These are phyloP conservation scores for Alternaria longipes DNA, from an alignment of 2,329 filamentous ascomycete genomes.

Conservation along the genomic window DNA sequence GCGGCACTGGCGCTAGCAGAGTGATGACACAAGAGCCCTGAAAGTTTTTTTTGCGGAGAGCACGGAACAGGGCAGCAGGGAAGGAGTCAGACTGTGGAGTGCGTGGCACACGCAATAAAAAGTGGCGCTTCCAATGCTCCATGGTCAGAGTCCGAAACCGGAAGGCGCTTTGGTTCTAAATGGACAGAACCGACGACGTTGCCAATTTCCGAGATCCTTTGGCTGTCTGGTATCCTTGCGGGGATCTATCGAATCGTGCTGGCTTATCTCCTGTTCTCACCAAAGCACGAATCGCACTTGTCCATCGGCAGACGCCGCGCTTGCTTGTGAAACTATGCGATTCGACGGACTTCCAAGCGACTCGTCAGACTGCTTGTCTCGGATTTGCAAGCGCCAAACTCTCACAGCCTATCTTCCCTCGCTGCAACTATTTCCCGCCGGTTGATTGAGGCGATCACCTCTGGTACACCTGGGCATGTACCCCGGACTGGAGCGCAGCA, in stretches of 20 bases:
- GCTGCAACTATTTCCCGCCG: conserved; percentile 9
- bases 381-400: conserved; percentile 10
- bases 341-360: conserved; percentile 4
- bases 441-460: conserved; percentile 14
- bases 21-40: conserved; percentile 15
- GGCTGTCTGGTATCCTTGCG: conserved; percentile 17
- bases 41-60: conserved; percentile 16
- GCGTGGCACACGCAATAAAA: conserved; percentile 13
- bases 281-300: conserved; percentile 15
- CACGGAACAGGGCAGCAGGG: conserved; percentile 8
- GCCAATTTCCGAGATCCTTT: conserved; percentile 19
- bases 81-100: conserved; percentile 18
- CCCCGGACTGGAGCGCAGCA: conserved; percentile 37
- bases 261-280: conserved; percentile 19
- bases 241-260: conserved; percentile 23
- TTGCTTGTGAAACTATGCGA: conserved; percentile 8
- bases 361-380: conserved; percentile 5
- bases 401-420: conserved; percentile 8
- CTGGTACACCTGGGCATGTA: conserved; percentile 27
- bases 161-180: conserved; percentile 15
- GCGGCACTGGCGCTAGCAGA: conserved; percentile 18
- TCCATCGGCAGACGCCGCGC: conserved; percentile 15
- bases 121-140: conserved; percentile 11
- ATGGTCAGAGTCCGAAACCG: conserved; percentile 20
- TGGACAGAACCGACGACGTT: conserved; percentile 5